Evolutionary conservation across 202 grass and related monocot genomes (phyloP).

Genomic region (Setaria viridis): DNA sequence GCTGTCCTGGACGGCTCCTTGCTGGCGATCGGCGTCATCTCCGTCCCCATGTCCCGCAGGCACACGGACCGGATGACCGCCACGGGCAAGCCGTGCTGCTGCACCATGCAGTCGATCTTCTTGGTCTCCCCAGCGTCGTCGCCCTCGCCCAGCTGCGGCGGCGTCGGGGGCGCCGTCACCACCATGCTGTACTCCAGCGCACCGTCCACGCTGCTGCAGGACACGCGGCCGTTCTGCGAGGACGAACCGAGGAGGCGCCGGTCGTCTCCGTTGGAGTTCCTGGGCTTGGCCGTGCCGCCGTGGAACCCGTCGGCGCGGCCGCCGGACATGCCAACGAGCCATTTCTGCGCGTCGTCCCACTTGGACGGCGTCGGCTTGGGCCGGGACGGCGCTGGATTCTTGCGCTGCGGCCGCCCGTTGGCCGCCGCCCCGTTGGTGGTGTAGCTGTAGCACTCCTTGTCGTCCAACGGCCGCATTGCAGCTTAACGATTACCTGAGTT

Average conservation of each 20-base stretch:
- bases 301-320: slow-evolving; percentile 30
- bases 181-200: slow-evolving; percentile 63
- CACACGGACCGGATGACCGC: slow-evolving; percentile 57
- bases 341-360: slow-evolving; percentile 95
- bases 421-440: slow-evolving; percentile 32
- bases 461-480: slow-evolving; percentile 61
- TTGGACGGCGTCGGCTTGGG: slow-evolving; percentile 81
- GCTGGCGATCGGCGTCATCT: slow-evolving; percentile 98
- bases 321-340: slow-evolving; percentile 66
- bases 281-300: slow-evolving; percentile 48
- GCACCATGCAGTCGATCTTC: slow-evolving; percentile 70
- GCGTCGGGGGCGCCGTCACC: slow-evolving; percentile 37
- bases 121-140: slow-evolving; percentile 80
- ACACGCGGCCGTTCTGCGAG: slow-evolving; percentile 82
- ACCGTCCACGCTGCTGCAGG: slow-evolving; percentile 89
- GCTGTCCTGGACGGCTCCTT: slow-evolving; percentile 92
- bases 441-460: slow-evolving; percentile 71
- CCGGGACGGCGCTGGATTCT: slow-evolving; percentile 49
- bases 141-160: slow-evolving; percentile 14
- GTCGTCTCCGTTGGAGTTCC: slow-evolving; percentile 89
- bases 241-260: slow-evolving; percentile 65
- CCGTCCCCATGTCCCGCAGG: slow-evolving; percentile 92
- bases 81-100: slow-evolving; percentile 41
- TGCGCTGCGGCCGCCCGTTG: slow-evolving; percentile 51
- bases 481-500: not conserved